Base-by-base conservation (phyloP, 108 stramenopile genomes). In the Discostella pseudostelligera region DNA sequence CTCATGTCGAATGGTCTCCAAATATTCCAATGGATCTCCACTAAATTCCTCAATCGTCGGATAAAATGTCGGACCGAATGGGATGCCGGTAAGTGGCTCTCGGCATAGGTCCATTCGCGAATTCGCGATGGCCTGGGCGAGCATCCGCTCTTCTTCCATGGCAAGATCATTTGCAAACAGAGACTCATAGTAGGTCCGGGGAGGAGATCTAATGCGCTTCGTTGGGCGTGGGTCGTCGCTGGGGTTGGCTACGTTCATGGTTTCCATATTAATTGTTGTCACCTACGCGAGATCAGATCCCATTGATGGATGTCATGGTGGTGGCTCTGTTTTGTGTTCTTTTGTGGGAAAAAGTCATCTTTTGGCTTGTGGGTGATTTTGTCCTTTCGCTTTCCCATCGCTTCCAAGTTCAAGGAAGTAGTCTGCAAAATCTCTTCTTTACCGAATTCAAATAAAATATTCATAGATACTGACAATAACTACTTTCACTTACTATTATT, bases 31-130 rank as follows among this genome's bases (percentile, higher is more conserved):
- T 7, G 93, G 90, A 67, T 90, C 87, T 20, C 82, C 94, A 44
- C 77, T 73, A 66, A 96, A 93, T 16, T 94, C 93, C 63, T 88
- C 86, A 11, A 84, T 67, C 8, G 93, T 85, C n/a, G 93, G 93
- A 69, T 80, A 89, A 65, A 90, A 94, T 8, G 77, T 81, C 10
- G 93, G 90, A 24, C 83, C 89, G 32, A 76, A 75, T 21, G 87
- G 87, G 37, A 94, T 76, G 25, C 60, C 62, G 24, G 67, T 54
- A 6, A 43, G 24, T 11, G 51, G 24, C 28, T 61, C 69, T 20
- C 50, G 67, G 21, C 55, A 56, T 13, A 58, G 46, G 55, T 85
- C 88, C 24, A 80, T 43, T 57, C 86, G 83, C 46, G 85, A 86
- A 61, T 87, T 88, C 39, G 81, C 81, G 47, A 88, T 83, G 24